Base-by-base conservation (phyloP, 192 early-diverging fungal genomes). In the Coemansia reversa region DNA sequence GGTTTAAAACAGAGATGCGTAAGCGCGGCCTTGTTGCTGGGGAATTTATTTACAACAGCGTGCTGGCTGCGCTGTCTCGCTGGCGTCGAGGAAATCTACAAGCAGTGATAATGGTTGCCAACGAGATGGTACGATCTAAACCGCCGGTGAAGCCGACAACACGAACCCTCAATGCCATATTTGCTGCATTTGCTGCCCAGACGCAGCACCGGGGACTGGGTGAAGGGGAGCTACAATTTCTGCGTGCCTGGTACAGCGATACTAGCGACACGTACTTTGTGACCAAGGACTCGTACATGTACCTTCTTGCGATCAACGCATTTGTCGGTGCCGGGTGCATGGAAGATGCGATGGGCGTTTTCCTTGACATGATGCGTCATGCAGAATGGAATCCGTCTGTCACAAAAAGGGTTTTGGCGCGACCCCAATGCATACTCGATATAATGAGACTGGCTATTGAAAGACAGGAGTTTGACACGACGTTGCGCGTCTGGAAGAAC, bases 101-200 rank as follows among this genome's bases (percentile, higher is more conserved):
- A 11, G 32, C 48, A 28, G 63, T 72, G 24, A 69, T 69, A 51
- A 5, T 18, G 22, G 60, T 45, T 0, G 54, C 65, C 2, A 48
- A 71, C 22, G 74, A 72, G 79, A 27, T 81, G 23, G 63, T 63
- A 23, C 56, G 55, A 8, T 28, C 42, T 16, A 54, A 62, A 19
- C 69, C 79, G 8, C 53, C 55, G n/a, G 60, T 81, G 9, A 45
- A 33, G 24, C 79, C 79, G 16, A 65, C 69, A 9, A 63, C 62
- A 18, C 73, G 79, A 9, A 75, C 79, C 2, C 62, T 69, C 63
- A 81, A 68, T 54, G 63, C 74, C 8, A 59, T 81, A 1, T 72
- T 75, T 51, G 62, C 79, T 7, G 73, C 79, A 16, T 81, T 75
- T 51, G 58, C 62, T 8, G 33, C 65, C 7, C 55, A 70, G 33